phyloP scores from a whole-genome alignment of 805 yeast species.

The Monosporozyma servazzii region DNA sequence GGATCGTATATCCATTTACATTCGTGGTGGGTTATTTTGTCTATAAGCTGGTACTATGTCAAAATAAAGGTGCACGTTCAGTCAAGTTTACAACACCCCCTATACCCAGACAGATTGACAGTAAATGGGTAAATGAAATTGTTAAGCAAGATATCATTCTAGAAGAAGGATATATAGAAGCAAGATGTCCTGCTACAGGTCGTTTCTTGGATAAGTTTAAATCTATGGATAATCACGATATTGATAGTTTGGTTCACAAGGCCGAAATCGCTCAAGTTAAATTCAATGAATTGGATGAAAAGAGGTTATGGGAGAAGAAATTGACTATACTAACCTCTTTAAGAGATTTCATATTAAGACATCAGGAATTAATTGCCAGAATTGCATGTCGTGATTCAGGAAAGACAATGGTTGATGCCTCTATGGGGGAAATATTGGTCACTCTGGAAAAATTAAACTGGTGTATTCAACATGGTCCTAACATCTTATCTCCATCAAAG shows the following conservation, averaged over 20 bases:
- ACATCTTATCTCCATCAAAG: slow-evolving; percentile 54
- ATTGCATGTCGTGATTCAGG: slow-evolving; percentile 97
- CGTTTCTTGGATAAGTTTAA: slow-evolving; percentile 69
- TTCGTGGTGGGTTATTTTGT: slow-evolving; percentile 5
- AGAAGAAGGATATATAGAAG: slow-evolving; percentile 37
- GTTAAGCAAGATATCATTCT: slow-evolving; percentile 56
- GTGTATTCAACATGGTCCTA: slow-evolving; percentile 78
- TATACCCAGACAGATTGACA: slow-evolving; percentile 10
- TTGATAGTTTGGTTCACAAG: slow-evolving; percentile 49
- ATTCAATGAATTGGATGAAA: slow-evolving; percentile 17
- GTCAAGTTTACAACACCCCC: neutral
- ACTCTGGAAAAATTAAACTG: slow-evolving; percentile 89
- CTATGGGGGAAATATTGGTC: slow-evolving; percentile 93
- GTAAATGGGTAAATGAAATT: slow-evolving; percentile 45
- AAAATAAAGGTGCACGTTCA: neutral
- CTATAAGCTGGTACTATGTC: slow-evolving; percentile 12
- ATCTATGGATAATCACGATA: slow-evolving; percentile 57
- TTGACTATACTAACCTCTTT: slow-evolving; percentile 64
- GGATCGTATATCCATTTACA: neutral
- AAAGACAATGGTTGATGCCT: slow-evolving; percentile 90
- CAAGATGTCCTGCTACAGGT: slow-evolving; percentile 86
- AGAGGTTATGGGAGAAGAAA: slow-evolving; percentile 41
- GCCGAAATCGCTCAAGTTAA: slow-evolving; percentile 29
- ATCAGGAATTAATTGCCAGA: slow-evolving; percentile 81
- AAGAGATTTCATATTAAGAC: slow-evolving; percentile 57